Evolutionary conservation across 2,329 filamentous ascomycete genomes (phyloP), one percentile per base, ranked within the genome.

Genomic region (Fusarium drepaniforme): DNA sequence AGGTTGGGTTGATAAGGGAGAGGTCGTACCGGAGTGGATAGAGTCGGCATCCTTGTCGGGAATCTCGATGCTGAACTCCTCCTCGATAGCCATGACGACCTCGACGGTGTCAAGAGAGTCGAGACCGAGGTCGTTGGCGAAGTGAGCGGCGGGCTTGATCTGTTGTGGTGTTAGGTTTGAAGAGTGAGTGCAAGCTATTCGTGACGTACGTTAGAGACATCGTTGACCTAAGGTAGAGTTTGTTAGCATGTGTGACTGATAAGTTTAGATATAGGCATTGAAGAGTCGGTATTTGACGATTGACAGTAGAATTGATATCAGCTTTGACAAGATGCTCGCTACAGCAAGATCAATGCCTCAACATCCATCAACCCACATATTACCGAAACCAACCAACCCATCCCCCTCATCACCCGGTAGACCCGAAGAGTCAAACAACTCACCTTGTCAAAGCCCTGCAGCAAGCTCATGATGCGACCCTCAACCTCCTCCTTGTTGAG

Each of bases 51-150:
- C 95, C 91, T 98, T 98, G 88, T 98, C 96, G 79, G 96, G 96
- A 81, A 98, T 98, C 90, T 98, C 96, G 84, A 98, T 97, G 93
- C 95, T 91, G 83, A 92, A 91, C 81, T 92, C 88, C 87, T 99
- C 97, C 91, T 99, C 97, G 86, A 99, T 98, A 78, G 97, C 97
- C 97, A 99, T 99, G 81, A 99, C 97, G 78, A 99, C 97, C 90
- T 99, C 97, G 75, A 99, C 97, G 75, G 97, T 98, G 85, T 99
- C 97, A 85, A 99, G 91, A 87, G 94, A 97, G 89, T 99, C 97
- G 81, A 99, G 89, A 77, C 96, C 97, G 75, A 99, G 93, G 87
- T 99, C 96, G 85, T 98, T 98, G 83, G 95, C 90, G 87, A 99
- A 99, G 90, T 98, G 96, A 70, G 96, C 93, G 64, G 88, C 89